Conservation (phyloP, 352 stramenopile genomes). For the Phytophthora agathidicida region DNA sequence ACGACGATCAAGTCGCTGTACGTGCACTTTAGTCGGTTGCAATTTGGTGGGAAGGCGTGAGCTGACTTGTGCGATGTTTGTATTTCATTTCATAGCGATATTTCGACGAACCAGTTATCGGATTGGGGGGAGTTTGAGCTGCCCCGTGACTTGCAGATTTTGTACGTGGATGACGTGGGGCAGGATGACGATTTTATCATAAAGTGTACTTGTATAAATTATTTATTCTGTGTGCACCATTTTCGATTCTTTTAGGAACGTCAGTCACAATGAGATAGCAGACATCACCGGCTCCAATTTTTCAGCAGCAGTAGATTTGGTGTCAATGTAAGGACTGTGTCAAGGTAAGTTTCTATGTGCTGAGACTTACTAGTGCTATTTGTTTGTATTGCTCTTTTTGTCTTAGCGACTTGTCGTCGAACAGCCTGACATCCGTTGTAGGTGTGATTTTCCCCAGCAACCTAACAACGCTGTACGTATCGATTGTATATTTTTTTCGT, state of each 20-base stretch:
- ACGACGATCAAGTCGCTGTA: conserved; percentile 38
- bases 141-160: conserved; percentile 32
- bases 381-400: neutral
- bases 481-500: neutral
- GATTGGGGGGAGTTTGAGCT: conserved; percentile 36
- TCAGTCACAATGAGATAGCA: conserved; percentile 34
- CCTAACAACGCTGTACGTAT: conserved; percentile 29
- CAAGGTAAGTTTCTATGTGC: neutral
- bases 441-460: conserved; percentile 39
- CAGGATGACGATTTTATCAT: neutral
- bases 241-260: conserved; percentile 28
- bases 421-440: conserved; percentile 31
- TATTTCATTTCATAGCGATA: conserved; percentile 16
- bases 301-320: conserved; percentile 24
- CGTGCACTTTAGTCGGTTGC: neutral
- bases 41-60: neutral
- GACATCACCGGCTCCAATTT: conserved; percentile 33
- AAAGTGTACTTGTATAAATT: no score
- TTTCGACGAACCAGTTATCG: conserved; percentile 36
- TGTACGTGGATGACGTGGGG: conserved; percentile 15
- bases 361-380: neutral
- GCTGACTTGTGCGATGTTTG: neutral
- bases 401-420: conserved; percentile 35
- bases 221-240: no score
- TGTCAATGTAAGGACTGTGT: conserved; percentile 29